Percentiles rank a stretch among this genome's conserved stretches.
Evolutionary conservation across 352 stramenopile species (phyloP).

Genomic region (Phytophthora idaei): DNA sequence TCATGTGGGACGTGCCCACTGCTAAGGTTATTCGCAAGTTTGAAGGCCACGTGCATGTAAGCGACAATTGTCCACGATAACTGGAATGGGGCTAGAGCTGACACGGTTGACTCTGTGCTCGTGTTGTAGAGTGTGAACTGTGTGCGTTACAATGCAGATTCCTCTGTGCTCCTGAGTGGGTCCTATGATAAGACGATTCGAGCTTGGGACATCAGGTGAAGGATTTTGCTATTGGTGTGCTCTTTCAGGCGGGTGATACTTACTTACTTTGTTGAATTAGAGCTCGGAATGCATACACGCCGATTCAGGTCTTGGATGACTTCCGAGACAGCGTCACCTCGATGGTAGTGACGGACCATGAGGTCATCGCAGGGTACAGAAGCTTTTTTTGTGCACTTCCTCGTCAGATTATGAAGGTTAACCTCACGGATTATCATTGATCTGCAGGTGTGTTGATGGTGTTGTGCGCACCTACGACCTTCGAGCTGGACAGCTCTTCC

Average conservation of each 20-base stretch:
- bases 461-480: constrained; percentile 87
- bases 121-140: constrained; percentile 79
- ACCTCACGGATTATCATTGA: not conserved
- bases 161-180: constrained; percentile 80
- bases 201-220: constrained; percentile 75
- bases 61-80: not conserved
- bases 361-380: constrained; percentile 77
- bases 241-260: constrained; percentile 3
- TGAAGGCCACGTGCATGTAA: constrained; percentile 81
- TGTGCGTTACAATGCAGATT: constrained; percentile 80
- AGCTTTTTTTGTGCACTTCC: constrained; percentile 5
- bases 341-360: constrained; percentile 73
- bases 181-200: constrained; percentile 91
- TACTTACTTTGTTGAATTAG: constrained; percentile 30
- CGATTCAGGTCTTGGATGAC: constrained; percentile 88
- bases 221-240: not conserved
- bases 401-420: not conserved
- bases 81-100: not conserved
- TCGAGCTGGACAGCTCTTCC: constrained; percentile 62
- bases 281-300: constrained; percentile 71
- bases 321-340: constrained; percentile 91
- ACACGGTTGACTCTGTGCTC: not conserved
- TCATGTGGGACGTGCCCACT: constrained; percentile 90
- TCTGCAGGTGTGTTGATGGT: constrained; percentile 81
- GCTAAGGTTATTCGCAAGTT: constrained; percentile 89